Evolutionary conservation across 441 rosid genomes (phyloP), one percentile per base, ranked within the genome.

Genomic region (Biscutella auriculata): DNA sequence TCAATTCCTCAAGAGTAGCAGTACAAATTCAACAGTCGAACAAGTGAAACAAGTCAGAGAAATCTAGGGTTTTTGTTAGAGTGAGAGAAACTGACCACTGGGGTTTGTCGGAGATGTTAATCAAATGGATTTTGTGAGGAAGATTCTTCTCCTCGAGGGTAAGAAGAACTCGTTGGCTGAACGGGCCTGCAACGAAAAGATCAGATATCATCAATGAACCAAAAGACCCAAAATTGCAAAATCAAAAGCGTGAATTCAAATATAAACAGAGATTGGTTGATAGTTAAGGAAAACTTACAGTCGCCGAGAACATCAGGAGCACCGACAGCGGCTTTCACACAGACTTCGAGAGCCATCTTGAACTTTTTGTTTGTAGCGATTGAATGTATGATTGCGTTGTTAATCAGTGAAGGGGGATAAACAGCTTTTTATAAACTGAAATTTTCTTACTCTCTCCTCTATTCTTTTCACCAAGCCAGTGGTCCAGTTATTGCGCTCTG

Each of bases 121-220:
- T 57, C 25, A 83, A 84, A 47, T 65, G 74, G 49, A 19, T 9
- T 70, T 82, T 82, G 80, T 81, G 77, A 8, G 84, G 65, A 27
- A 85, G 39, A 26, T 66, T 74, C 92, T 93, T 93, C 80, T 87
- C 95, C 73, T 89, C 97, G 75, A 87, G 75, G 33, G 91, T 89
- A 37, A 89, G 77, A 25, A 77, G 62, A 63, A 67, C 84, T 56
- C 91, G 70, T 4, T 87, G 95, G 58, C 62, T 73, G 45, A 89
- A 87, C 8, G 97, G 97, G 46, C 97, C 95, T 93, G 67, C 2
- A 57, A 72, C 50, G 42, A 45, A 41, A 41, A 30, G 30, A 39
- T 17, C 17, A 41, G 40, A 16, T 12, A 19, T 6, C 32, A 4
- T 19, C 23, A 19, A 19, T 19, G 23, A 19, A 19, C 4, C 23